Evolutionary conservation across 257 asterid species (phyloP).

Genomic region (Solanum acaule): DNA sequence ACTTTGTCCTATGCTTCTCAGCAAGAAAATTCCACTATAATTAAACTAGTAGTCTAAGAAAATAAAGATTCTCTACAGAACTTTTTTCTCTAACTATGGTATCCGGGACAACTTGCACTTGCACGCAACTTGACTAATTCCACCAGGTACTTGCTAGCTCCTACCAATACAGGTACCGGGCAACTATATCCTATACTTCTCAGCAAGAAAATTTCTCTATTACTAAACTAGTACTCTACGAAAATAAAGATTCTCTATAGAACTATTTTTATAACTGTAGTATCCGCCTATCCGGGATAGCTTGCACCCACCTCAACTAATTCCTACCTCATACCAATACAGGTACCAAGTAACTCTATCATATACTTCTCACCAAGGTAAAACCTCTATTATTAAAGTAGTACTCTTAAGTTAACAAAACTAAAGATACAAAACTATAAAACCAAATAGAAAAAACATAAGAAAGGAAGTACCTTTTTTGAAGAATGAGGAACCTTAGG

Average conservation of each 20-base stretch:
- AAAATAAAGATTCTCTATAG: background rate
- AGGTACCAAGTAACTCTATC: background rate
- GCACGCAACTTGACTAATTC: background rate
- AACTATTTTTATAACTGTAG: background rate
- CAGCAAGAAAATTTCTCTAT: background rate
- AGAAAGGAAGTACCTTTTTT: conserved; percentile 12
- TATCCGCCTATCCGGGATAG: no score
- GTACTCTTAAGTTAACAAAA: background rate
- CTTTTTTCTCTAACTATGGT: background rate
- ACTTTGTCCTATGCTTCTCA: background rate
- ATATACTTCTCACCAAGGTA: background rate
- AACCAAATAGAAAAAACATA: background rate
- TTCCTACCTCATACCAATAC: background rate
- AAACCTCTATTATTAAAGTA: background rate
- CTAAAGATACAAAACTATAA: background rate
- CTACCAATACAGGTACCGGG: background rate
- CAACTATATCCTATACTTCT: background rate
- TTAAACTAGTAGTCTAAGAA: background rate
- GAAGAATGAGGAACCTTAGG: conserved; percentile 22
- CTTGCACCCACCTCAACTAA: background rate
- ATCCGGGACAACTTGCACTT: background rate
- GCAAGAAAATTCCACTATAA: background rate
- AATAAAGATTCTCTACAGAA: no score
- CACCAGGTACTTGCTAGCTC: background rate
- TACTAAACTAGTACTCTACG: background rate